Evolutionary conservation across 2,329 filamentous ascomycete species (phyloP).

Genomic region (Lojkania enalia): DNA sequence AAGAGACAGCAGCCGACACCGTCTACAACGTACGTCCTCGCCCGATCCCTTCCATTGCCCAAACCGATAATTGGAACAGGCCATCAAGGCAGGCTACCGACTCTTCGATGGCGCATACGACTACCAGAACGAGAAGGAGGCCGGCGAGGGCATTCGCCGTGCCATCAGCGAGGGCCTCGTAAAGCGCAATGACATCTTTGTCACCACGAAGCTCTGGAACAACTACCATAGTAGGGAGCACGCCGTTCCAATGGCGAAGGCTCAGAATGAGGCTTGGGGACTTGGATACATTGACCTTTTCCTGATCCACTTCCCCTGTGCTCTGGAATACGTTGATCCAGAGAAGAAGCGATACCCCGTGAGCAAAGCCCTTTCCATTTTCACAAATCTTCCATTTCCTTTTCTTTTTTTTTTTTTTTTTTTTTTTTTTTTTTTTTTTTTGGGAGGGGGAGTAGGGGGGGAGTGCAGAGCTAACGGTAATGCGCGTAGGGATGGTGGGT

Average conservation of each 20-base stretch:
- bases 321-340: conserved; percentile 83
- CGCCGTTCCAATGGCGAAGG: conserved; percentile 72
- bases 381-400: neutral
- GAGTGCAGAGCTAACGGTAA: too few relatives aligned
- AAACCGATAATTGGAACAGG: conserved; percentile 5
- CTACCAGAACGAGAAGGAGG: conserved; percentile 28
- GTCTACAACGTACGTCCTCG: conserved; percentile 65
- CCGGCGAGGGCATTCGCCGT: conserved; percentile 22
- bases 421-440: too few relatives aligned
- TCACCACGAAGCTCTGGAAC: conserved; percentile 90
- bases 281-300: conserved; percentile 89
- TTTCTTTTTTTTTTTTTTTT: too few relatives aligned
- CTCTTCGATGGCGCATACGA: conserved; percentile 35
- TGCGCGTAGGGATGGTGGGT: conserved; percentile 54
- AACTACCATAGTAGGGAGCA: conserved; percentile 77
- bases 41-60: neutral
- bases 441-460: too few relatives aligned
- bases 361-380: conserved; percentile 3
- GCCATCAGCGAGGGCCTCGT: conserved; percentile 44
- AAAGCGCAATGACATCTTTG: conserved; percentile 73
- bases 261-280: conserved; percentile 76
- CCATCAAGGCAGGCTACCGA: conserved; percentile 33
- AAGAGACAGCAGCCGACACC: conserved; percentile 70
- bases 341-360: conserved; percentile 25
- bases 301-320: conserved; percentile 84